These are phyloP conservation scores for Beauveria sp. DNA, from an alignment of 2,329 filamentous ascomycete genomes.

Conservation along the genomic window DNA sequence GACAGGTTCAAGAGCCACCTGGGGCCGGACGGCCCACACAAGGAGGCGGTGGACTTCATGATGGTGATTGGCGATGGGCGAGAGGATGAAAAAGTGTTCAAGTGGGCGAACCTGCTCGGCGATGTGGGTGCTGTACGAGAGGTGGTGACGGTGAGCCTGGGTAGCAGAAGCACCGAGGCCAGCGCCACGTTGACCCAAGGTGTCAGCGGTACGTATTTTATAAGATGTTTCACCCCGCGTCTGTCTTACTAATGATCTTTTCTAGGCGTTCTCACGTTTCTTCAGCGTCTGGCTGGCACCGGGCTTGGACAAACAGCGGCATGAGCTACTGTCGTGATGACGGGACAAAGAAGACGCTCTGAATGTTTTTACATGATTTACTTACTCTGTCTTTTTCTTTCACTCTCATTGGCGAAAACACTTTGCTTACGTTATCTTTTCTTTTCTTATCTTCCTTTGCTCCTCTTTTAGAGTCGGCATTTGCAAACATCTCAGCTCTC, in stretches of 20 bases:
- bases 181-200: slow-evolving; percentile 81
- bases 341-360: neutral
- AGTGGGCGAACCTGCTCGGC: slow-evolving; percentile 78
- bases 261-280: slow-evolving; percentile 17
- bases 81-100: slow-evolving; percentile 89
- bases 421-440: slow-evolving; percentile 5
- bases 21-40: slow-evolving; percentile 20
- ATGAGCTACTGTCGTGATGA: neutral
- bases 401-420: neutral
- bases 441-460: neutral
- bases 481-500: slow-evolving; percentile 2
- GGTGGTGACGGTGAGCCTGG: slow-evolving; percentile 79
- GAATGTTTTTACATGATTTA: neutral
- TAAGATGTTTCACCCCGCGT: neutral
- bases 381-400: neutral
- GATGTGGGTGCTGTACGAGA: slow-evolving; percentile 52
- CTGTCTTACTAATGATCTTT: neutral
- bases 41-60: slow-evolving; percentile 66
- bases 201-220: slow-evolving; percentile 63
- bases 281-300: slow-evolving; percentile 23
- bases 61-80: slow-evolving; percentile 86
- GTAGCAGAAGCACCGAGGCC: slow-evolving; percentile 81
- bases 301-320: neutral
- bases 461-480: neutral
- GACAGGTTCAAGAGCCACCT: slow-evolving; percentile 42